Conservation (phyloP, 2,329 filamentous ascomycete genomes). For the Fusarium scirpi region DNA sequence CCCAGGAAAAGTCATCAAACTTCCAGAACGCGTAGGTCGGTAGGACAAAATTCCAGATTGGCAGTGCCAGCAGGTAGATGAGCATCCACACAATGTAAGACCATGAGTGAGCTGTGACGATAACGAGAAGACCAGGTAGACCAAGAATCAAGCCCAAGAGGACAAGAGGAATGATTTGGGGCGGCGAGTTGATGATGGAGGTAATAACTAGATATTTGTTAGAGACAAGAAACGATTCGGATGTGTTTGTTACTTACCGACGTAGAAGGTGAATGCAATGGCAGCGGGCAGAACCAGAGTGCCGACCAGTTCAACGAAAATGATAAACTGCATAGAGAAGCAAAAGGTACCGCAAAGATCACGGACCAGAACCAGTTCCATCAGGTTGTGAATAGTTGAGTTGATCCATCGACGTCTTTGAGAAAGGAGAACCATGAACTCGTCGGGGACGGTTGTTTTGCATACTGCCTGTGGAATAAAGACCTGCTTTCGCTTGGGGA, state of each 20-base stretch:
- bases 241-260: conserved; percentile 71
- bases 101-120: conserved; percentile 92
- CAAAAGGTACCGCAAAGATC: conserved; percentile 99
- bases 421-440: conserved; percentile 91
- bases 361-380: conserved; percentile 94
- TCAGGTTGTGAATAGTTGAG: conserved; percentile 97
- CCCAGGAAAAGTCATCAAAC: conserved; percentile 99
- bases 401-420: conserved; percentile 99
- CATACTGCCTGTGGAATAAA: conserved; percentile 99
- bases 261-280: conserved; percentile 96
- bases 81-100: conserved; percentile 97
- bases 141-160: conserved; percentile 91
- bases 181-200: conserved; percentile 80
- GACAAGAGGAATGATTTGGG: conserved; percentile 90
- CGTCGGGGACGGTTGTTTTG: conserved; percentile 96
- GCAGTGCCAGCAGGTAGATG: conserved; percentile 92
- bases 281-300: conserved; percentile 95
- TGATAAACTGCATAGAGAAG: conserved; percentile 99
- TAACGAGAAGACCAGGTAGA: conserved; percentile 89
- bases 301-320: conserved; percentile 94
- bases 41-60: conserved; percentile 97
- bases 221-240: conserved; percentile 6
- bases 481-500: conserved; percentile 98
- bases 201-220: conserved; percentile 73
- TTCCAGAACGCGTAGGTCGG: conserved; percentile 98